These are phyloP conservation scores for Sicyos edulis DNA, from an alignment of 306 rosid genomes.

Conservation along the genomic window DNA sequence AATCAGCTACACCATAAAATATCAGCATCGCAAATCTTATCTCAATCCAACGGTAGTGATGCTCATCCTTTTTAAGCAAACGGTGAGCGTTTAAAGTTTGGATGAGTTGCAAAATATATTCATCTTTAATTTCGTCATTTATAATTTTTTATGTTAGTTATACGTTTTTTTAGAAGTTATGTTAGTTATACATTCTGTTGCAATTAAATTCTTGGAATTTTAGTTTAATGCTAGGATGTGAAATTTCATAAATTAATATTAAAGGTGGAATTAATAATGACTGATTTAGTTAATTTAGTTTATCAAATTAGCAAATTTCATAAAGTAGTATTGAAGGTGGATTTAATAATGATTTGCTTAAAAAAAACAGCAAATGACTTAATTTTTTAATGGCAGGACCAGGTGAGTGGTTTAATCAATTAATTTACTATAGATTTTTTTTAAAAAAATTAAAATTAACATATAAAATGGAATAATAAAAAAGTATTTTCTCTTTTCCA, in stretches of 20 bases:
- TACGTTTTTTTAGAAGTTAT: no score
- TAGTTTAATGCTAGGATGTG: no score
- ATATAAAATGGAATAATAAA: no score
- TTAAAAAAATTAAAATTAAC: no score
- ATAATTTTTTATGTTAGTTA: not conserved
- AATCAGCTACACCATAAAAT: not conserved
- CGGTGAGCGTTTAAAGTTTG: not conserved
- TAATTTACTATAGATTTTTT: no score
- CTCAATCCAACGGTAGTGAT: constrained; percentile 7
- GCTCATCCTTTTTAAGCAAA: not conserved
- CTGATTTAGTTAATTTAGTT: not conserved
- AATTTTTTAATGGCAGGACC: no score
- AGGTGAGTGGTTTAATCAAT: no score
- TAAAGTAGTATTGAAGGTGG: no score
- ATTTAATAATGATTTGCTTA: not conserved
- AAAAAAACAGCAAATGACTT: no score
- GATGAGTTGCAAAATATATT: not conserved
- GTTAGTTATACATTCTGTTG: not conserved
- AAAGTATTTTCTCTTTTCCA: no score
- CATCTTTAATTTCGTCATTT: not conserved
- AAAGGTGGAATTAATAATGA: not conserved
- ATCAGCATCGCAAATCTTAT: not conserved
- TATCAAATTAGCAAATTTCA: not conserved
- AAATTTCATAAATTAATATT: no score
- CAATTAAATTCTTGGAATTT: no score